A percentile compares a stretch with the other conserved stretches of the same genome.
These are phyloP conservation scores for Rhodotorula sp. DNA, from an alignment of 1,284 basidiomycete species.

Conservation along the genomic window DNA sequence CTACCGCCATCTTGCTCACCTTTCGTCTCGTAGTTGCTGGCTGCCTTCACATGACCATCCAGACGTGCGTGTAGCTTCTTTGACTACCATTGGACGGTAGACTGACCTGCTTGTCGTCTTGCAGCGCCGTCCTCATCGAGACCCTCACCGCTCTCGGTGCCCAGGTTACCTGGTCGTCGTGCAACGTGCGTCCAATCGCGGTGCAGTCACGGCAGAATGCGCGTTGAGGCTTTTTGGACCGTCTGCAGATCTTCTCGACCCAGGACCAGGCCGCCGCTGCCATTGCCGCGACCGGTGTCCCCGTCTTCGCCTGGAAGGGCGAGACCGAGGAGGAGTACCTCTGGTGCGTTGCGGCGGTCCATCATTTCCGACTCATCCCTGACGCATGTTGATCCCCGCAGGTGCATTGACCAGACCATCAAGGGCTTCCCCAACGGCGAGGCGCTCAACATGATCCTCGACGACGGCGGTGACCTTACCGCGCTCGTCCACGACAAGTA, in stretches of 20 bases:
- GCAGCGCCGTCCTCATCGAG: slow-evolving; percentile 84
- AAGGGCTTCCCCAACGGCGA: slow-evolving; percentile 68
- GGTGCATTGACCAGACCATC: slow-evolving; percentile 85
- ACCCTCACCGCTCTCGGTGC: slow-evolving; percentile 92
- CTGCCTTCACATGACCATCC: slow-evolving; percentile 81
- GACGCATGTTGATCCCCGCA: neutral
- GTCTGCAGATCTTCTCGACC: slow-evolving; percentile 82
- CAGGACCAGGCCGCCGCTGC: slow-evolving; percentile 97
- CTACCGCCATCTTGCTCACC: neutral
- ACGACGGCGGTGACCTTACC: slow-evolving; percentile 98
- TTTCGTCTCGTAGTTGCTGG: slow-evolving; percentile 65
- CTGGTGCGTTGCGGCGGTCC: slow-evolving; percentile 65
- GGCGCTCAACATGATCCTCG: slow-evolving; percentile 97
- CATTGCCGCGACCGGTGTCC: slow-evolving; percentile 96
- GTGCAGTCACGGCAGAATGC: accelerated
- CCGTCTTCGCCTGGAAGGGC: slow-evolving; percentile 99
- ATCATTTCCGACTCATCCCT: neutral
- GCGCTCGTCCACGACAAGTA: slow-evolving; percentile 93
- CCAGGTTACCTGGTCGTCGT: slow-evolving; percentile 96
- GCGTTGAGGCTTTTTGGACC: neutral
- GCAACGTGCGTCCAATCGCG: slow-evolving; percentile 57
- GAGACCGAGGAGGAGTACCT: slow-evolving; percentile 99
- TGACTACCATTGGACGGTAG: slow-evolving; percentile 54
- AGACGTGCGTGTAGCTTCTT: slow-evolving; percentile 29
- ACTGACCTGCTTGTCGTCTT: slow-evolving; percentile 62